Evolutionary conservation across 495 filamentous ascomycete species (phyloP), one percentile per base, ranked within the genome.

Genomic region (Letharia columbiana): DNA sequence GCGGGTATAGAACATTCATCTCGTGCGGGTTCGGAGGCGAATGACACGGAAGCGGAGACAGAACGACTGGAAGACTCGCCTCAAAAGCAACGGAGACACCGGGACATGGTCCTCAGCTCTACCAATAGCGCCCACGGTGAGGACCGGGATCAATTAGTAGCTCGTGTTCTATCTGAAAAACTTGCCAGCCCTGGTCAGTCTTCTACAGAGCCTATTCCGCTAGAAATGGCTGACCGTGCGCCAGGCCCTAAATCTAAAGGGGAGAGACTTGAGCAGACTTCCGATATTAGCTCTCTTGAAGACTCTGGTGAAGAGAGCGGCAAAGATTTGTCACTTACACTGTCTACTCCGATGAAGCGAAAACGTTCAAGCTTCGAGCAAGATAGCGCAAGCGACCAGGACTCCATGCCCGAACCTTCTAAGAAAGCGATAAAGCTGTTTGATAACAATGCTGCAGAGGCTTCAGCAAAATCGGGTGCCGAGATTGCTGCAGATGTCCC

Each of bases 41-140:
- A 89, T 70, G 93, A 98, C 77, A 96, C 94, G n/a, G 94, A 98
- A 76, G 94, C 95, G 39, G 94, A 97, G 78, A 98, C 94, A 11
- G 95, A 98, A 78, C 86, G 95, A 61, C 82, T 98, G 70, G 93
- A 95, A 69, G 86, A 90, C 72, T 92, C 93, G n/a, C 95, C 94
- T 31, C 85, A 89, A 65, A 91, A 92, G 68, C 77, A 80, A 69
- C 82, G 81, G 70, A 73, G 76, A 41, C 81, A 82, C 67, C 80
- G 80, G 70, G 83, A 88, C 75, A 87, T 91, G 59, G 80, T 86
- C 11, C 69, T 89, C 28, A 83, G 70, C 70, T 75, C 74, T 59
- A 75, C 72, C 70, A 80, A 68, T 70, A 72, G 65, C 68, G 77
- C 83, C 81, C 62, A 80, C 50, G 75, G 79, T 64, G 78, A 77